Evolutionary conservation across 2,329 filamentous ascomycete species (phyloP).

Genomic region (Trichoderma citrinoviride): DNA sequence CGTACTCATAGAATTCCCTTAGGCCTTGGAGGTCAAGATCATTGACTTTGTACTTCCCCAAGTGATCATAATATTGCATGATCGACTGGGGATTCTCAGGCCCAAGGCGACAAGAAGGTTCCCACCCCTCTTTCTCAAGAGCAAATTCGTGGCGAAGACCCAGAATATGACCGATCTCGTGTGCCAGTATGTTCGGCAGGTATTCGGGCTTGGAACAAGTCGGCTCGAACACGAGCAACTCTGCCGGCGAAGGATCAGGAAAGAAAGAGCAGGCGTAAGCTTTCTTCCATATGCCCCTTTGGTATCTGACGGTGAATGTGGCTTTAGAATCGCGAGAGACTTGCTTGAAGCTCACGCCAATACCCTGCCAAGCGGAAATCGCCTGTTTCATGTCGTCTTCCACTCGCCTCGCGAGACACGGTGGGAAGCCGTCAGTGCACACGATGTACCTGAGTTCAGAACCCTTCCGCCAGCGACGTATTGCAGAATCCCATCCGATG

Average conservation of each 20-base stretch:
- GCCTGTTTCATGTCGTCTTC: neutral
- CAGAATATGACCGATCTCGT: neutral
- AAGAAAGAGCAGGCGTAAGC: neutral
- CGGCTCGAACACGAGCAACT: neutral
- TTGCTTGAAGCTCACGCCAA: neutral
- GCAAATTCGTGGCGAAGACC: neutral
- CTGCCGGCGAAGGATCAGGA: neutral
- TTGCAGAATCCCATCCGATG: neutral
- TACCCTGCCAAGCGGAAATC: neutral
- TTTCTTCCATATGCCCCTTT: neutral
- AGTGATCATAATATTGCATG: neutral
- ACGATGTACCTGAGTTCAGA: neutral
- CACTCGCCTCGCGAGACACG: neutral
- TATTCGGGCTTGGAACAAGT: neutral
- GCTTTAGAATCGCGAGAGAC: neutral
- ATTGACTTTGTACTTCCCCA: neutral
- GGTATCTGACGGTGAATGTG: neutral
- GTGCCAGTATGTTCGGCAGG: neutral
- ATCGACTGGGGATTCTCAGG: neutral
- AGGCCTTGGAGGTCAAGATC: neutral
- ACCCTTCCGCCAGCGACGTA: neutral
- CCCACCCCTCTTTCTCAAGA: rapidly evolving
- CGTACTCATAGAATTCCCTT: neutral
- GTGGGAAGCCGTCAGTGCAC: neutral
- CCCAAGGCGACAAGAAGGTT: neutral